These are phyloP conservation scores for Castanospermum australe DNA, from an alignment of 306 rosid genomes.

Conservation along the genomic window DNA sequence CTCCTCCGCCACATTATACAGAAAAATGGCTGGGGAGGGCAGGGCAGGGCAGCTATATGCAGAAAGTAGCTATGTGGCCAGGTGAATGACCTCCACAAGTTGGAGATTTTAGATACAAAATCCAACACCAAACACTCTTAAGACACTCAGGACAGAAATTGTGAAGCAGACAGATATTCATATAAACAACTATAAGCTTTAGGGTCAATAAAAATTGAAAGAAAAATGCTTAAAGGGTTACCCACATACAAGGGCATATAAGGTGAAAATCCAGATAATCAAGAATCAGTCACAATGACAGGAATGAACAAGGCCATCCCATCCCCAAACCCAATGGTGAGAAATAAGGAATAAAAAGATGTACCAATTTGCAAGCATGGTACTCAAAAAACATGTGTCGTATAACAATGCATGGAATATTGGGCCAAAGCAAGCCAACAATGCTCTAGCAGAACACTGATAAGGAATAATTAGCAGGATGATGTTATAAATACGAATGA, in stretches of 20 bases:
- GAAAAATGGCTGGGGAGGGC: neutral
- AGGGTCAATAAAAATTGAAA: neutral
- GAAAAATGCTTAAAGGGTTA: neutral
- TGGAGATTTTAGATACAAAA: neutral
- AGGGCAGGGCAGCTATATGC: neutral
- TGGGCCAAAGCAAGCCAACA: neutral
- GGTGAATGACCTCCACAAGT: neutral
- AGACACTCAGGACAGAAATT: neutral
- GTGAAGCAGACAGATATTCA: neutral
- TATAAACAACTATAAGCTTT: conserved; percentile 3
- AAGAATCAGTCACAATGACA: neutral
- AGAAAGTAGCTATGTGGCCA: neutral
- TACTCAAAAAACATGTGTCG: neutral
- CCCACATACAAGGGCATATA: neutral
- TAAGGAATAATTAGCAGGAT: neutral
- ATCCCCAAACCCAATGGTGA: neutral
- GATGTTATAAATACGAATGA: neutral
- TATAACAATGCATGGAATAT: neutral
- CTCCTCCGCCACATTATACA: neutral
- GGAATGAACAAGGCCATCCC: neutral
- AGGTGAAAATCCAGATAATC: neutral
- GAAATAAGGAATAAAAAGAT: neutral
- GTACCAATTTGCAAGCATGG: neutral
- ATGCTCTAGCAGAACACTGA: neutral
- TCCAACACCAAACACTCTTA: neutral